These are phyloP conservation scores for Stropharia rugosoannulata DNA, from an alignment of 768 basidiomycete genomes.

Conservation along the genomic window DNA sequence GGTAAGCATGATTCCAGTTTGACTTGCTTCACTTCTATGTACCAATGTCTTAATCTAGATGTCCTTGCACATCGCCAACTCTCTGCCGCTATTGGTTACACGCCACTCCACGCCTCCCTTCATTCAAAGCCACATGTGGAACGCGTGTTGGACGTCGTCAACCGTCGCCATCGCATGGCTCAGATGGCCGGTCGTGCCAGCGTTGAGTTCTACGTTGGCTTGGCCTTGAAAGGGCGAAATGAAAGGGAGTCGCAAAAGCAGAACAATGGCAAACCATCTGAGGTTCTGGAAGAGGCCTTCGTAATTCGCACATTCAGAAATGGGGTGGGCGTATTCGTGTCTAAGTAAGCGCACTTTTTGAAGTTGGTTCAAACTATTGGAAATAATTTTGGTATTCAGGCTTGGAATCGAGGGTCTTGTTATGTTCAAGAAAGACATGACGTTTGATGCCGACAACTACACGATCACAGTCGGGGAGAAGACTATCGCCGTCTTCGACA, in stretches of 20 bases:
- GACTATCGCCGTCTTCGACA: constrained; percentile 88
- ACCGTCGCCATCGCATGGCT: constrained; percentile 91
- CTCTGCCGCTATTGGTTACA: constrained; percentile 82
- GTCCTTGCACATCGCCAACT: constrained; percentile 94
- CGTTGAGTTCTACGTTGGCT: constrained; percentile 95
- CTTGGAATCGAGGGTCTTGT: constrained; percentile 92
- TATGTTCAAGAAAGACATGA: constrained; percentile 86
- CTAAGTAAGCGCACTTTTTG: constrained; percentile 58
- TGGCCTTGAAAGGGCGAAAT: constrained; percentile 78
- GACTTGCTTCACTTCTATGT: background rate
- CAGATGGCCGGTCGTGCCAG: constrained; percentile 97
- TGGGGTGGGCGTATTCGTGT: constrained; percentile 95
- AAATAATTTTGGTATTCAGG: constrained; percentile 15
- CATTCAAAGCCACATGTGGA: constrained; percentile 91
- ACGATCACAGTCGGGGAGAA: constrained; percentile 66
- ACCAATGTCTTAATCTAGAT: constrained; percentile 43
- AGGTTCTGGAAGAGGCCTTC: constrained; percentile 80
- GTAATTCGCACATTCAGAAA: constrained; percentile 95
- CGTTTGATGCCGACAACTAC: constrained; percentile 92
- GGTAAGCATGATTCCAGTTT: constrained; percentile 44
- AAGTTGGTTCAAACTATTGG: constrained; percentile 36
- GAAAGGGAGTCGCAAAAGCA: constrained; percentile 35
- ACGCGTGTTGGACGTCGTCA: constrained; percentile 80
- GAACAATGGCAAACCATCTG: constrained; percentile 14
- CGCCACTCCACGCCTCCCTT: constrained; percentile 80